Percentiles rank a stretch among this genome's conserved stretches.
Conservation (phyloP, 2,329 filamentous ascomycete species). For the Fusarium protoensiforme region DNA sequence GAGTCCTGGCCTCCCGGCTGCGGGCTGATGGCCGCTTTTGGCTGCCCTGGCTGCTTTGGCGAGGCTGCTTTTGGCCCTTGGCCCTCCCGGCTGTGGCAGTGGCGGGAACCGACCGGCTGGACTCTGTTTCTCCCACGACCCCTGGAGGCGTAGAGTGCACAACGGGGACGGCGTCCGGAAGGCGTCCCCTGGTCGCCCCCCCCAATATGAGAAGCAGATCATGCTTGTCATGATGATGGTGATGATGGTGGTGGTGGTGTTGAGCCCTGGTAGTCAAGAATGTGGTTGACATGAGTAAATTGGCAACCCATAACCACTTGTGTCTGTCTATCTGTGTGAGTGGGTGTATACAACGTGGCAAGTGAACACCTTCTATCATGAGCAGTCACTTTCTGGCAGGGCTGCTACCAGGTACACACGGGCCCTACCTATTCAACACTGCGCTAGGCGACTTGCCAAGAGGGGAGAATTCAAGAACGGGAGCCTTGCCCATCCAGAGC, state of each 20-base stretch:
- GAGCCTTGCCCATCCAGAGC: constrained; percentile 10
- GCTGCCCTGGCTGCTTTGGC: constrained; percentile 27
- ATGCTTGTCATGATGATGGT: constrained; percentile 32
- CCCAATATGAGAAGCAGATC: constrained; percentile 20
- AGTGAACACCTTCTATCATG: constrained; percentile 15
- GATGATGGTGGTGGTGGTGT: constrained; percentile 5
- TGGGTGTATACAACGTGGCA: constrained; percentile 32
- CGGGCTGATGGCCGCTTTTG: constrained; percentile 31
- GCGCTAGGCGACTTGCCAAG: not conserved
- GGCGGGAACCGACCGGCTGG: constrained; percentile 40
- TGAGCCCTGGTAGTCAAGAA: constrained; percentile 3
- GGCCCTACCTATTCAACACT: not conserved
- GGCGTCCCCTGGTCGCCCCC: constrained; percentile 31
- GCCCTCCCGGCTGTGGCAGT: constrained; percentile 34
- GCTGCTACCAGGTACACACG: constrained; percentile 24
- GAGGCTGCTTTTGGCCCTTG: constrained; percentile 32
- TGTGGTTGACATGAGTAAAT: not conserved
- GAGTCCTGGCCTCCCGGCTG: constrained; percentile 5
- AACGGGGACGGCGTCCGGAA: constrained; percentile 41
- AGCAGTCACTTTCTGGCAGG: constrained; percentile 6
- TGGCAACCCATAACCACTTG: not conserved
- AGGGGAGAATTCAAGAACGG: not conserved
- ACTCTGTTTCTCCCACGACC: constrained; percentile 36
- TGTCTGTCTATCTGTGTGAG: constrained; percentile 12
- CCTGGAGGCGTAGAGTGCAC: constrained; percentile 37